Evolutionary conservation across 352 stramenopile species (phyloP), one percentile per base, ranked within the genome.

Genomic region (Phytopythium helicoides): DNA sequence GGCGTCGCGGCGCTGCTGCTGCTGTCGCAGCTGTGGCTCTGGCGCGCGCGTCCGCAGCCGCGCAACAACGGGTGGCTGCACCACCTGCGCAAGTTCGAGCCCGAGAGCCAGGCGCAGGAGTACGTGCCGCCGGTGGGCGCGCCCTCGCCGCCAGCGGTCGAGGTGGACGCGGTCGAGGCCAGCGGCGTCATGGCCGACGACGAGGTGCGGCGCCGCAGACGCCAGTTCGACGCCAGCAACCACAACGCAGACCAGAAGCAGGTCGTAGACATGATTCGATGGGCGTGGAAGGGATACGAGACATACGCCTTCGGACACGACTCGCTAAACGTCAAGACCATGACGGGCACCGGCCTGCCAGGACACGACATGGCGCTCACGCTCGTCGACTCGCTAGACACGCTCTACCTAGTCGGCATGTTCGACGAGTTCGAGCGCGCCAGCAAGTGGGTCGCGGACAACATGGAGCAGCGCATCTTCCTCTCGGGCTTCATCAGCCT

Each of bases 261-360:
- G 45, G 81, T 90, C 38, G 73, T 56, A 1, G 65, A 69, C 15
- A 89, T 89, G 77, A 60, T 89, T 35, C 58, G 71, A 26, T 92
- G 81, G 81, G 81, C 81, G n/a, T 92, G 81, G 81, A 76, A 87
- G 50, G 81, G 73, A 12, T 92, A 92, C 56, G 71, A 81, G 26
- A 73, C 67, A 10, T 75, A 86, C 44, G 81, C 81, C 12, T 92
- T 86, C 36, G 77, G 81, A 42, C 62, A 77, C 48, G 81, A 92
- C 63, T 84, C 80, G 31, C 54, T 92, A 11, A 83, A 92, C 44
- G 76, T 90, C 22, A 64, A 71, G 40, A 70, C 60, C 11, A 84
- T 88, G 63, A 73, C 61, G 16, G 73, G 77, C 31, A 80, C 67
- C 3, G 77, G 81, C 0, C 49, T 87, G 42, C 70, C 70, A 1